Evolutionary conservation across 2,329 filamentous ascomycete species (phyloP), one percentile per base, ranked within the genome.

Genomic region (Dactylella cylindrospora): DNA sequence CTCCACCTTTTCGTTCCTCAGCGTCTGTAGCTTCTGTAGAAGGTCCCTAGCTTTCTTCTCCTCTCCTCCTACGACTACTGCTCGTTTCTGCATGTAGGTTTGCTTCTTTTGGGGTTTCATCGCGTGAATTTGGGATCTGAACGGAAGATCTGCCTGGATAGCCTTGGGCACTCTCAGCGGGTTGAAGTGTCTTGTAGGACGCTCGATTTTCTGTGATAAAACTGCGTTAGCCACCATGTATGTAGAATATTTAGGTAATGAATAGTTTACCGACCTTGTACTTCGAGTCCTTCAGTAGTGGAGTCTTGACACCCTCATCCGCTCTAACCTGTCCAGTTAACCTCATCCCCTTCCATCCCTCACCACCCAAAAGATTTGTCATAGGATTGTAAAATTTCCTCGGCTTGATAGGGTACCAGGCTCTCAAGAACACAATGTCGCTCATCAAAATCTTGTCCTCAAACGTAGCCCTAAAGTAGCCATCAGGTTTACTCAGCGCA

Each of bases 381-480:
- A 94, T 90, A 1, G 90, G 88, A 74, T 97, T 96, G 78, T 96
- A 96, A 80, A 95, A 98, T 57, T 90, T 85, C 73, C 90, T 90
- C 1, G 93, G 93, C 70, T 90, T 90, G 73, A 98, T 84, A 7
- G 93, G 89, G 74, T 94, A 97, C 94, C 94, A 98, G 1, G 93
- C 91, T 41, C 93, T 83, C 31, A 98, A 76, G 78, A 98, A 97
- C 65, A 97, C 87, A 67, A 98, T 94, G 72, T 98, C 93, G 73
- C 84, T 89, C 81, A 95, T 90, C 45, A 98, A 79, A 65, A 98
- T 88, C 77, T 97, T 98, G 80, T 98, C 93, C 74, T 98, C 93
- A 68, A 98, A 98, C 0, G 93, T 97, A 19, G 93, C 93, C 70
- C 94, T 84, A 82, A 94, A 97, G 74, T 91, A 86, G 41, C 93